Percentiles rank a stretch among this genome's conserved stretches.
phyloP scores from a whole-genome alignment of 176 grass and related monocot genomes.

The Coix lacrymajobi region DNA sequence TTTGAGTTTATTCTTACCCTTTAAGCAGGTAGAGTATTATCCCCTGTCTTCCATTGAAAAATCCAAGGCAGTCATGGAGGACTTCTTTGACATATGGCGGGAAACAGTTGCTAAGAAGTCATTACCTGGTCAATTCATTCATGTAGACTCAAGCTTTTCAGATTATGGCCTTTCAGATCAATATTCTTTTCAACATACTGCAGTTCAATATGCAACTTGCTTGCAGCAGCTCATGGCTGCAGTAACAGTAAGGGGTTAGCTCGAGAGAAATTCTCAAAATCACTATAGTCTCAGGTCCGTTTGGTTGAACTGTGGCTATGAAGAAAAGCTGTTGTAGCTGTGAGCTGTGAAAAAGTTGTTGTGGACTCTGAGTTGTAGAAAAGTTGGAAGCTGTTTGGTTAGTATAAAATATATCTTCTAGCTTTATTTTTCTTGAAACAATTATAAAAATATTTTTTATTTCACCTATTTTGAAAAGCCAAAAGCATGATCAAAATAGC shows the following conservation, averaged over 20 bases:
- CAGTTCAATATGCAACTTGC: constrained; percentile 70
- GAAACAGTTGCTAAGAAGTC: constrained; percentile 59
- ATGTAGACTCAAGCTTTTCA: constrained; percentile 57
- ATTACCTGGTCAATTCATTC: constrained; percentile 78
- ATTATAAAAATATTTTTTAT: no score
- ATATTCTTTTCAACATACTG: constrained; percentile 80
- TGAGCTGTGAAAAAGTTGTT: no score
- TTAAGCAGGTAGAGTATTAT: constrained; percentile 77
- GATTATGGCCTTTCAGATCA: constrained; percentile 74
- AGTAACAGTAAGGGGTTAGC: constrained; percentile 46
- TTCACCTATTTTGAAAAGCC: no score
- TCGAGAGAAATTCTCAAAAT: neutral
- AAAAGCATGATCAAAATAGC: no score
- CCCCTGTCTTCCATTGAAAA: constrained; percentile 84
- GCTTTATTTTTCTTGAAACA: no score
- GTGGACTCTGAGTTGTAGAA: no score
- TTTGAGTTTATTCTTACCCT: constrained; percentile 24
- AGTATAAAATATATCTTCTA: no score
- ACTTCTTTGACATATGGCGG: constrained; percentile 92
- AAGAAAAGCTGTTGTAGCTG: no score
- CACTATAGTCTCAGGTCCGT: neutral
- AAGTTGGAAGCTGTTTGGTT: no score
- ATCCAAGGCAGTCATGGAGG: constrained; percentile 69
- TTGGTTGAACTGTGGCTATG: no score
- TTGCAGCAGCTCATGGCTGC: constrained; percentile 64